Evolutionary conservation across 129 eudicot genomes (phyloP).

Genomic region (Tagetes erecta): DNA sequence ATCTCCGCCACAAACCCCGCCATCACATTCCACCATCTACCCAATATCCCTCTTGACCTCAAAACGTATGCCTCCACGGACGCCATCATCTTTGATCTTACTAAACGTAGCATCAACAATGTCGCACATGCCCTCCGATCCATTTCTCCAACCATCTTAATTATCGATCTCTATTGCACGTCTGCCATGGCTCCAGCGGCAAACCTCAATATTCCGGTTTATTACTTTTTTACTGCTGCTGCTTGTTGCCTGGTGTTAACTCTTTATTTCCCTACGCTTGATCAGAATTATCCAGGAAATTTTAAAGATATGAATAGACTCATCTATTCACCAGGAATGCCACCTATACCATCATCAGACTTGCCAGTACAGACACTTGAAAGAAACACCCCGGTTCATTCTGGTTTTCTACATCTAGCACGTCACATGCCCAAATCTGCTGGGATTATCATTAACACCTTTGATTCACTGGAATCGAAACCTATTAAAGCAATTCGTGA

Average conservation of each 20-base stretch:
- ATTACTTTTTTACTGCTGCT: constrained; percentile 44
- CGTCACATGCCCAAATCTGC: too few relatives aligned
- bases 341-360: too few relatives aligned
- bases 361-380: too few relatives aligned
- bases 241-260: constrained; percentile 23
- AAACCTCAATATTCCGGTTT: constrained; percentile 32
- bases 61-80: constrained; percentile 22
- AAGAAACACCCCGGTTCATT: too few relatives aligned
- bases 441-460: too few relatives aligned
- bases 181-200: constrained; percentile 17
- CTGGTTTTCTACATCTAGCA: too few relatives aligned
- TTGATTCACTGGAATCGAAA: too few relatives aligned
- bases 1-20: constrained; percentile 47
- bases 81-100: constrained; percentile 26
- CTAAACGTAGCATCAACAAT: constrained; percentile 27
- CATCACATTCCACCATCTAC: constrained; percentile 54
- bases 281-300: too few relatives aligned
- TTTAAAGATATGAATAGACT: too few relatives aligned
- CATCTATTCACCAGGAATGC: too few relatives aligned
- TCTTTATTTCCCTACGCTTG: too few relatives aligned
- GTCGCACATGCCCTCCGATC: constrained; percentile 30
- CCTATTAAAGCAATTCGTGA: too few relatives aligned
- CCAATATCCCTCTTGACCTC: constrained; percentile 30
- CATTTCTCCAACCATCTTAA: constrained; percentile 25
- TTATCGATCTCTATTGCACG: constrained; percentile 49